Base-by-base conservation (phyloP, 192 early-diverging fungal species). In the Lobosporangium transversale region DNA sequence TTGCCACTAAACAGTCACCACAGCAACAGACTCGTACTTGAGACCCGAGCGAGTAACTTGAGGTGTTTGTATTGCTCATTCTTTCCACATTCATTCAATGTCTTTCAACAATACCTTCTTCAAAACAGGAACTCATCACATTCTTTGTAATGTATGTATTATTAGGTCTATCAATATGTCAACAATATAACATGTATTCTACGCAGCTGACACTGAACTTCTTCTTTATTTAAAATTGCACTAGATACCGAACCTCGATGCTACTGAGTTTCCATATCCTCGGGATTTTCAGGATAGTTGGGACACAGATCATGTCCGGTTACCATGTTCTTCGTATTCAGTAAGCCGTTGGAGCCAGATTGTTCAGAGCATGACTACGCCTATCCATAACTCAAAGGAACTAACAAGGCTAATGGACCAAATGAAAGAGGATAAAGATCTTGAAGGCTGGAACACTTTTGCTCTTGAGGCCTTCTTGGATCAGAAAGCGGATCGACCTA, bases 291-390 rank as follows among this genome's bases (percentile, higher is more conserved):
- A 76, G 48, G 59, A 56, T 21, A 51, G 44, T 18, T 76, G 73
- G 73, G 73, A 76, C 30, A 60, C 49, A 11, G 37, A 67, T 18
- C 64, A 76, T 27, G 73, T 76, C 24, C 64, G 73, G 3, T 50
- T 76, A 15, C 58, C 73, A 1, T 76, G 73, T 36, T 76, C 73
- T 11, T 18, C 35, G 20, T 53, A 56, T 1, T n/a, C 45, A 5
- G 0, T 23, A 12, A 36, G 52, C 2, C n/a, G 26, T 8, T 76
- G 73, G 73, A 12, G 43, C 0, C 29, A 62, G n/a, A 62, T 76
- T 26, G 59, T 76, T 10, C 73, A 67, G 36, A 65, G 73, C 4
- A 21, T 76, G 23, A 67, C 73, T 0, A 45, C 64, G 14, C 32
- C 53, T 3, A 76, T 76, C 37, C 33, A 37, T 12, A 52, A 55